Conservation (phyloP, 257 asterid genomes). For the Ilex asprella region DNA sequence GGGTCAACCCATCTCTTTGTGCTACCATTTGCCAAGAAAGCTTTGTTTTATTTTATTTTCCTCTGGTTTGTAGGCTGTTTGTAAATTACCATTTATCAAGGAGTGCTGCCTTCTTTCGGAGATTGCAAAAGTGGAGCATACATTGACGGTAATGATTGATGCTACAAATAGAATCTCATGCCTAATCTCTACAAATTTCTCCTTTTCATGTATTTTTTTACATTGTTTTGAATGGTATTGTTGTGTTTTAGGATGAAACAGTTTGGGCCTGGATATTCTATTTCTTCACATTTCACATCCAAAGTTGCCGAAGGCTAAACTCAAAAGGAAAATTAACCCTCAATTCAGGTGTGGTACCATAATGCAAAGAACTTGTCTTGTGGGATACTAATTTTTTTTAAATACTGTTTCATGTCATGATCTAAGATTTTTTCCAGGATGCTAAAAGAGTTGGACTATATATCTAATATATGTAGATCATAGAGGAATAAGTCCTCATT, state of each 20-base stretch:
- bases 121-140: slow-evolving; percentile 46
- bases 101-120: slow-evolving; percentile 52
- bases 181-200: too few relatives aligned
- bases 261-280: slow-evolving; percentile 41
- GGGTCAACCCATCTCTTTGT: slow-evolving; percentile 4
- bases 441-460: neutral
- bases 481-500: neutral
- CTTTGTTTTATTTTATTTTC: slow-evolving; percentile 7
- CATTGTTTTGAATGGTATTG: slow-evolving; percentile 14
- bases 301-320: slow-evolving; percentile 32
- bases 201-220: neutral
- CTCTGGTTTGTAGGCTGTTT: slow-evolving; percentile 42
- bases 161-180: neutral
- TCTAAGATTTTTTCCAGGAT: too few relatives aligned
- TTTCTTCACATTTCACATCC: slow-evolving; percentile 43
- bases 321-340: slow-evolving; percentile 43
- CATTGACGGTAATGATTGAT: slow-evolving; percentile 38
- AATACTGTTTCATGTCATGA: neutral
- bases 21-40: neutral
- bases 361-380: neutral
- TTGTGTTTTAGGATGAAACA: slow-evolving; percentile 47
- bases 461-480: neutral
- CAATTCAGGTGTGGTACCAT: slow-evolving; percentile 30
- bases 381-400: neutral
- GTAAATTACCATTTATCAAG: slow-evolving; percentile 57